Evolutionary conservation across 2,329 filamentous ascomycete genomes (phyloP), one percentile per base, ranked within the genome.

Genomic region (Calonectria pseudoreteaudii): DNA sequence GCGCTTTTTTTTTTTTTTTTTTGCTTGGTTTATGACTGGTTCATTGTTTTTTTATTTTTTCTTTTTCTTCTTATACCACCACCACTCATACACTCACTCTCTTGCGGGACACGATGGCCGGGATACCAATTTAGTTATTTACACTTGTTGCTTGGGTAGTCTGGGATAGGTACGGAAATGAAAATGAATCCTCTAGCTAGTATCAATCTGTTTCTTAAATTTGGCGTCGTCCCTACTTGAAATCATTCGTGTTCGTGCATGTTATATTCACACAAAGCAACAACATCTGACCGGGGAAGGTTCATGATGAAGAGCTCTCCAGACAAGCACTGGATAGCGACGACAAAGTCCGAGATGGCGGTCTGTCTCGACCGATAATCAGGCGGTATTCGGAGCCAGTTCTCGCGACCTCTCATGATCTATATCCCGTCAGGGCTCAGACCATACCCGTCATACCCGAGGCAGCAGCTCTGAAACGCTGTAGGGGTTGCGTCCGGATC

Each of bases 111-210:
- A 75, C 69, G 73, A 78, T 62, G 74, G 74, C 66, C 62, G 66
- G 75, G 73, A 81, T 82, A 79, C 78, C 75, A 78, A 71, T 78
- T 77, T 79, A 71, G 70, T 73, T 80, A 77, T 70, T 31, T 74
- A 60, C 38, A 78, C 69, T 31, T 74, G 60, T 44, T 44, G 38
- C 26, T 58, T 66, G 66, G 70, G 66, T 66, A 72, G 70, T 74
- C 68, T 60, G 41, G 65, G 56, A 56, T 68, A 72, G 70, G 70
- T 14, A 72, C 49, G 72, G 65, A 72, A 72, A 66, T 68, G 66
- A 74, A 74, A 74, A 72, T 69, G 67, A 66, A 64, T 47, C 28
- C 28, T 58, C 30, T 47, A 50, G 38, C 16, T 66, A 60, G 71
- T 50, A 28, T 70, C 26, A 53, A 36, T 34, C 18, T 44, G 31